Conservation (phyloP, 176 grass and related monocot species). For the Triticum aestivum region IWGSC_CS_RefSeq_v2.1 NC_057812.1:556611894-556612393, state of each 20-base stretch:
- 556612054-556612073: constrained; percentile 34
- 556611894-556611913: constrained; percentile 80
- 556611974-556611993: constrained; percentile 73
- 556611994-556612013: constrained; percentile 70
- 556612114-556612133: constrained; percentile 54
- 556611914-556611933: constrained; percentile 88
- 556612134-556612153: constrained; percentile 68
- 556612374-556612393: constrained; percentile 61
- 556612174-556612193: constrained; percentile 50
- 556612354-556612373: constrained; percentile 75
- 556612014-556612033: constrained; percentile 46
- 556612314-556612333: constrained; percentile 59
- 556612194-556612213: constrained; percentile 52
- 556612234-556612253: constrained; percentile 76
- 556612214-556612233: constrained; percentile 61
- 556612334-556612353: constrained; percentile 78
- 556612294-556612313: constrained; percentile 64
- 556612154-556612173: constrained; percentile 60
- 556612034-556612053: constrained; percentile 73
- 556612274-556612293: constrained; percentile 55
- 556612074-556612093: constrained; percentile 35
- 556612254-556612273: constrained; percentile 60
- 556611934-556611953: constrained; percentile 59
- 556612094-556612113: constrained; percentile 14
- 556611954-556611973: constrained; percentile 69